Conservation (phyloP, 108 stramenopile species). For the Cyclotella sp. region DNA sequence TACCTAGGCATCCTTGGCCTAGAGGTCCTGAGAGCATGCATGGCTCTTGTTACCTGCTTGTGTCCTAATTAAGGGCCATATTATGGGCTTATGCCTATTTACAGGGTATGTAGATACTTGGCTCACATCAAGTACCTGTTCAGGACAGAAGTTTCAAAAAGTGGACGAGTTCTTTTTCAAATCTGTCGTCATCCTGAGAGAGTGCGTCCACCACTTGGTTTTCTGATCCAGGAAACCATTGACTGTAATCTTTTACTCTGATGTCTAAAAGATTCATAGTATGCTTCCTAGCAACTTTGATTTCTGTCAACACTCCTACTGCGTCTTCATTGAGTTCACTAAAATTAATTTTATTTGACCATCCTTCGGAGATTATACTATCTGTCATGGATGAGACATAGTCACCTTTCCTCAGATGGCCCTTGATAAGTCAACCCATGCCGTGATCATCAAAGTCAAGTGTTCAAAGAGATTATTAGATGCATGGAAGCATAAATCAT, state of each 20-base stretch:
- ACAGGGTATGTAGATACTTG: too few species aligned
- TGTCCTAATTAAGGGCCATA: too few species aligned
- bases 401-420: not conserved
- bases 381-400: constrained; percentile 27
- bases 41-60: too few species aligned
- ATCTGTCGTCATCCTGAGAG: constrained; percentile 10
- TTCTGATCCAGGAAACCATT: constrained; percentile 32
- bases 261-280: not conserved
- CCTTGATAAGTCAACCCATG: constrained; percentile 18
- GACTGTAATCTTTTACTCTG: constrained; percentile 19
- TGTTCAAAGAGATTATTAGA: constrained; percentile 34
- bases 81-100: too few species aligned
- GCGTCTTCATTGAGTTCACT: constrained; percentile 1
- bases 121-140: too few species aligned
- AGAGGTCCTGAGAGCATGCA: too few species aligned
- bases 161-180: constrained; percentile 9
- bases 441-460: constrained; percentile 11
- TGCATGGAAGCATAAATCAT: constrained; percentile 13
- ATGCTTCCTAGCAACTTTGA: constrained; percentile 4
- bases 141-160: constrained; percentile 9
- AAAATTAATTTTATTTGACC: constrained; percentile 30
- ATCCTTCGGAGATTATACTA: constrained; percentile 18
- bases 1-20: too few species aligned
- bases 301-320: not conserved
- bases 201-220: constrained; percentile 31